phyloP scores from a whole-genome alignment of 2,329 filamentous ascomycete genomes.

The Cercospora brassicicola region DNA sequence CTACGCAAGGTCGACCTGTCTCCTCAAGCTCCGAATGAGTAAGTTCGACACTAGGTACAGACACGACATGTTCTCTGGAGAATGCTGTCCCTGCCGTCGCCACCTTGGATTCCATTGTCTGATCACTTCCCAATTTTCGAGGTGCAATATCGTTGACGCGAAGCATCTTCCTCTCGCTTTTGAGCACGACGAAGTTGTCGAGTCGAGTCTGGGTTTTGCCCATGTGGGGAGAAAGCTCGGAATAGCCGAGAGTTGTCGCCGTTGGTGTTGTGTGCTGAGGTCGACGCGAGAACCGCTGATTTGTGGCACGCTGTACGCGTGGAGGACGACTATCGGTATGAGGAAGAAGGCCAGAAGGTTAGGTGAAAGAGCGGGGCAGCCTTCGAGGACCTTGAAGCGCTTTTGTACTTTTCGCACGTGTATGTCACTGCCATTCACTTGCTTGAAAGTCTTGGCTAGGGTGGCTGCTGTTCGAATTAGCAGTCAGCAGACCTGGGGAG shows the following conservation, averaged over 20 bases:
- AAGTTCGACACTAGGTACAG: background rate
- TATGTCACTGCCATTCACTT: background rate
- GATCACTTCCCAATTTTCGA: too few relatives aligned
- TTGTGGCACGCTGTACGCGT: background rate
- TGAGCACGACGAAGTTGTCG: background rate
- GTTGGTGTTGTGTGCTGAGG: too few relatives aligned
- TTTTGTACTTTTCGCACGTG: background rate
- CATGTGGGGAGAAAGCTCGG: too few relatives aligned
- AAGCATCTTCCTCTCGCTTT: too few relatives aligned
- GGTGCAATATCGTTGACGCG: too few relatives aligned
- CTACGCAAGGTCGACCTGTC: background rate
- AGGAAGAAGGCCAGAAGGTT: background rate
- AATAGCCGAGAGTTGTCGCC: background rate
- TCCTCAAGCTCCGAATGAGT: background rate
- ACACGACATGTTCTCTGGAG: background rate
- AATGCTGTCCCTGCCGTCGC: background rate
- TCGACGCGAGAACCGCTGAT: too few relatives aligned
- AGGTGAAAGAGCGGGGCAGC: background rate
- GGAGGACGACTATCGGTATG: background rate
- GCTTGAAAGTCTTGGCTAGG: background rate
- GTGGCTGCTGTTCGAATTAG: background rate
- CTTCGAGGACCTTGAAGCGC: background rate
- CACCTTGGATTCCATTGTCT: background rate
- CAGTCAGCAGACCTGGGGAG: background rate
- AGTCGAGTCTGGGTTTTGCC: too few relatives aligned